Percentiles rank a stretch among this genome's conserved stretches.
Evolutionary conservation across 2,329 filamentous ascomycete genomes (phyloP).

Genomic region (Fusarium oligoseptatum): DNA sequence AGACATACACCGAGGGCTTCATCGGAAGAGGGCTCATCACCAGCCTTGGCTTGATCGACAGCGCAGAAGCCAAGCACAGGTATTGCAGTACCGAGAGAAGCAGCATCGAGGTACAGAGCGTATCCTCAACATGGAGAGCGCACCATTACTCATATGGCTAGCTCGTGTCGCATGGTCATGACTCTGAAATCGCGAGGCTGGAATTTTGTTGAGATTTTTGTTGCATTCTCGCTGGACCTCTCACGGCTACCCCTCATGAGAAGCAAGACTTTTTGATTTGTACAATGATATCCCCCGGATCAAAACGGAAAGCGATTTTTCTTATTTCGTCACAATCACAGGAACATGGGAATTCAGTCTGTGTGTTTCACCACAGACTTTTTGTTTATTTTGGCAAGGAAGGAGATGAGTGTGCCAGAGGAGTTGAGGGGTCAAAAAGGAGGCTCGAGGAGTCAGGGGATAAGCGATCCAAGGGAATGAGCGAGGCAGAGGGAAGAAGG

Average conservation of each 20-base stretch:
- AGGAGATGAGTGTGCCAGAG: slow-evolving; percentile 15
- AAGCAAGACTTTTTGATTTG: slow-evolving; percentile 30
- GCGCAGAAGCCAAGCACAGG: neutral
- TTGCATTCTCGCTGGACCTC: slow-evolving; percentile 9
- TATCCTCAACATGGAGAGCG: neutral
- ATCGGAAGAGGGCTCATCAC: neutral
- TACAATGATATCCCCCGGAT: slow-evolving; percentile 41
- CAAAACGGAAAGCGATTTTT: slow-evolving; percentile 36
- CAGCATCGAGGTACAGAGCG: neutral
- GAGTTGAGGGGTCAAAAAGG: slow-evolving; percentile 1
- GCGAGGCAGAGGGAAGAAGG: neutral
- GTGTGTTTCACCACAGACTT: slow-evolving; percentile 8
- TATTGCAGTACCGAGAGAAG: neutral
- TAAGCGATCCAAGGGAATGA: slow-evolving; percentile 18
- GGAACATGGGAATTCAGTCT: neutral
- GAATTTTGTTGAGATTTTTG: neutral
- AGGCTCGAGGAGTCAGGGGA: slow-evolving; percentile 10
- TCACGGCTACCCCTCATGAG: slow-evolving; percentile 1
- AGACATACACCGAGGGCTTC: neutral
- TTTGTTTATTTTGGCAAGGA: slow-evolving; percentile 17
- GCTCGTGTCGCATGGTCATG: slow-evolving; percentile 7
- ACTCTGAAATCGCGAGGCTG: neutral
- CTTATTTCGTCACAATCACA: slow-evolving; percentile 17
- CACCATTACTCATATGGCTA: neutral
- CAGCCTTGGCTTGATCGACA: slow-evolving; percentile 4